Base-by-base conservation (phyloP, 257 asterid species). In the Fraxinus anomala region DNA sequence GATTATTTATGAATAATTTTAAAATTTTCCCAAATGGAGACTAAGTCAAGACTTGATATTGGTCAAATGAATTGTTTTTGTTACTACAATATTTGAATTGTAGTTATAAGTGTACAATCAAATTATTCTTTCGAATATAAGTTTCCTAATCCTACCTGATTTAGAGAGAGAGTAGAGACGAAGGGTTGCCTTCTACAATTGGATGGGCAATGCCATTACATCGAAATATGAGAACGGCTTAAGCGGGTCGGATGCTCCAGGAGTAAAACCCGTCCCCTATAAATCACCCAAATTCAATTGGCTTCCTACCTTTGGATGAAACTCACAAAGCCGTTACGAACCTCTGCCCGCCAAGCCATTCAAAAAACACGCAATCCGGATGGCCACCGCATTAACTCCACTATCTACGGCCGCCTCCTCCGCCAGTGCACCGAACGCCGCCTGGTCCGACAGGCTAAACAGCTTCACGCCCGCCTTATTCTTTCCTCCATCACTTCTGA, bases 401-500 rank as follows among this genome's bases (percentile, higher is more conserved):
- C 89, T 12, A 82, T 83, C 23, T 91, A 82, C 77, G 97, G 92
- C 71, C 73, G 70, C 42, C 88, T 92, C 80, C 80, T 94, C 82
- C 97, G 90, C 34, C 87, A 82, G 54, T 92, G 96, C 89, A 77
- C 92, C 34, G 87, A 88, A 13, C 91, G 81, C 85, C 78, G 85
- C 77, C 91, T 91, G 12, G 70, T 85, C 56, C 89, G 90, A 59
- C 97, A 85, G 81, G 97, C 85, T 6, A 86, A 82, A 81, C 96
- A 94, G 82, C 90, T 91, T 44, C 98, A 94, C 81, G 91, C 91
- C 56, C 86, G 86, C 74, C 88, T 92, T 51, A 66, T 91, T 42
- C 86, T 87, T 63, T 80, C 85, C 49, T 83, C 93, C 40, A 80
- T 86, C 31, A 59, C 82, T 63, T 89, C 86, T 39, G 96, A 87